Evolutionary conservation across 2,329 filamentous ascomycete species (phyloP), one percentile per base, ranked within the genome.

Genomic region (Parafenestella ontariensis): DNA sequence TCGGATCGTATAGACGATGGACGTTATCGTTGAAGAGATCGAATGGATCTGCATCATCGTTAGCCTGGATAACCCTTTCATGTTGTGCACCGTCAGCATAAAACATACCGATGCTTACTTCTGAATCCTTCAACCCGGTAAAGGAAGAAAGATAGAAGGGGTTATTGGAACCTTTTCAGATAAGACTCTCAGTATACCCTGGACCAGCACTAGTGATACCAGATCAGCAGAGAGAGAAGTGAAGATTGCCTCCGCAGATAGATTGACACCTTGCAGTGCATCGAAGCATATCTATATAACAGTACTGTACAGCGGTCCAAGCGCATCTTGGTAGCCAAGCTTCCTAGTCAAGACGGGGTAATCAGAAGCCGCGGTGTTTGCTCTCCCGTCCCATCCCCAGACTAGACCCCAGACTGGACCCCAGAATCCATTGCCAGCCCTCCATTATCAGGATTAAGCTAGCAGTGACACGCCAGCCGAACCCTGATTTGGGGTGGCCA

Each of bases 201-300:
- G 42, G 49, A 49, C 52, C 28, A 49, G 52, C 51, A 48, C 49
- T 33, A 29, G 49, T 34, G 52, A 54, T 50, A 51, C 51, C 52
- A 55, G 52, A 58, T 52, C 45, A 52, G 52, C 41, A 50, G 50
- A 48, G 43, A 52, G 54, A 44, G 50, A 57, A 48, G 57, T 48
- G 52, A 28, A 49, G 40, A 56, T 45, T n/a, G 44, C 43, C 62
- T 64, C 64, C 54, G 61, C 65, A 66, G 56, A 61, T 61, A 49
- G 55, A 57, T 58, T 59, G 49, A 59, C 41, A 42, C 43, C 42
- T 31, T 44, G 29, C 52, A 44, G 51, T 52, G 49, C 39, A 47
- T 42, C 49, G 47, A 59, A 34, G 23, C 31, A 36, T 59, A 62
- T 61, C 63, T 68, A 69, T 66, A 66, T 68, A 69, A 61, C 55